phyloP scores from a whole-genome alignment of 2,329 filamentous ascomycete genomes.

The Sclerotinia nivalis region DNA sequence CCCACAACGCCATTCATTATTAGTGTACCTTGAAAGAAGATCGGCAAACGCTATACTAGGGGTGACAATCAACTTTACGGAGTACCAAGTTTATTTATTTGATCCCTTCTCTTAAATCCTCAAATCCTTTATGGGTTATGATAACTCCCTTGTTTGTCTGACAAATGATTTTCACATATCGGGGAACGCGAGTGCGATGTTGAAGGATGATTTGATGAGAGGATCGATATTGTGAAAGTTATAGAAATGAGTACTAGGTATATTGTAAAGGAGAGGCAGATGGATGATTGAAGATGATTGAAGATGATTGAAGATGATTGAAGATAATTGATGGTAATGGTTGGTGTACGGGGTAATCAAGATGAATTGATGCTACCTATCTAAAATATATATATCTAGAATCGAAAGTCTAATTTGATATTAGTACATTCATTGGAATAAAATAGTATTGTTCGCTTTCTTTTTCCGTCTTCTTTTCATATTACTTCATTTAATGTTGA shows the following conservation, averaged over 20 bases:
- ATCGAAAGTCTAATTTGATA: too few species aligned
- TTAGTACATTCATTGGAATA: not conserved
- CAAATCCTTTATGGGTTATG: not conserved
- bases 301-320: not conserved
- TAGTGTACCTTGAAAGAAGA: not conserved
- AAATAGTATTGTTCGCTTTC: not conserved
- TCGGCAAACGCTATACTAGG: constrained; percentile 1
- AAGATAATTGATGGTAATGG: too few species aligned
- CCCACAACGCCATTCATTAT: not conserved
- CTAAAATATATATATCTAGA: not conserved
- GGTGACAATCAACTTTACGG: not conserved
- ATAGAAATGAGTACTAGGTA: too few species aligned
- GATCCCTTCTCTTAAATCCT: not conserved
- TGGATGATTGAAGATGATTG: not conserved
- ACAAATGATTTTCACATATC: not conserved
- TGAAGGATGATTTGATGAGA: not conserved
- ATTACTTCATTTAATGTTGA: not conserved
- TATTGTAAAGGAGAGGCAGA: not conserved
- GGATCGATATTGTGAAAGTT: not conserved
- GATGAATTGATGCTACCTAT: not conserved
- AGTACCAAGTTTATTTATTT: not conserved
- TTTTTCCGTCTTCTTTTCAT: not conserved
- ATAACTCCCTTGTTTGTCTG: not conserved
- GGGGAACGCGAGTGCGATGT: not conserved
- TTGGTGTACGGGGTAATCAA: too few species aligned